phyloP scores from a whole-genome alignment of 1,139 yeast genomes.

The Nadsonia commutata region DNA sequence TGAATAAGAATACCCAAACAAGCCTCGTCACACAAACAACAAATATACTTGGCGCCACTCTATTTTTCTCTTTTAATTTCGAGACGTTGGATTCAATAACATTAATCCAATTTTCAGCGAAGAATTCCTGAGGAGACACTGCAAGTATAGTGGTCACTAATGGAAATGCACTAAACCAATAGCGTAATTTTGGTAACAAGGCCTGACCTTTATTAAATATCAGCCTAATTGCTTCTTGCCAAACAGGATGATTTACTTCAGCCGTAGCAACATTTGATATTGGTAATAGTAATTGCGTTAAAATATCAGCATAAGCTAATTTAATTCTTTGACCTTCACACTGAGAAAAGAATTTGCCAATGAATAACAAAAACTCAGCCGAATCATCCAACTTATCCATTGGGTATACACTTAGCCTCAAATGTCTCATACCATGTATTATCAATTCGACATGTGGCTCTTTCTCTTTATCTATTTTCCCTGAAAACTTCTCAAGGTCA shows the following conservation, averaged over 20 bases:
- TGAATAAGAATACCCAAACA: constrained; percentile 76
- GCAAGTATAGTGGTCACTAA: constrained; percentile 62
- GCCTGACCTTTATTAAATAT: constrained; percentile 41
- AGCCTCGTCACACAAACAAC: constrained; percentile 58
- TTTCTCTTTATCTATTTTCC: constrained; percentile 36
- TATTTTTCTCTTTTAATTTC: constrained; percentile 37
- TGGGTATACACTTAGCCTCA: constrained; percentile 65
- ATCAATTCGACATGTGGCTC: constrained; percentile 64
- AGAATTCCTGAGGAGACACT: constrained; percentile 68
- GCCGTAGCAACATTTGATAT: constrained; percentile 80
- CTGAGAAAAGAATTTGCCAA: constrained; percentile 65
- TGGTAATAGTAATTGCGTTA: constrained; percentile 61
- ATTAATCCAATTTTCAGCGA: constrained; percentile 59
- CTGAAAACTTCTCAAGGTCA: constrained; percentile 71
- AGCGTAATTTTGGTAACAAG: constrained; percentile 24
- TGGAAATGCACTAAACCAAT: constrained; percentile 62
- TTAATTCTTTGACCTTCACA: constrained; percentile 47
- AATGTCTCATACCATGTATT: constrained; percentile 81
- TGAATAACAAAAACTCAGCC: constrained; percentile 72
- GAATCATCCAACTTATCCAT: constrained; percentile 83
- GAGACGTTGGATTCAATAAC: constrained; percentile 38
- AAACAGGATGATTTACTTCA: constrained; percentile 88
- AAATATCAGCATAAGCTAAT: constrained; percentile 74
- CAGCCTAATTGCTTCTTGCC: constrained; percentile 68
- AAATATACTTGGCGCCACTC: constrained; percentile 28